Percentiles rank a stretch among this genome's conserved stretches.
Conservation (phyloP, 805 yeast genomes). For the Kluyveromyces wickerhamii region DNA sequence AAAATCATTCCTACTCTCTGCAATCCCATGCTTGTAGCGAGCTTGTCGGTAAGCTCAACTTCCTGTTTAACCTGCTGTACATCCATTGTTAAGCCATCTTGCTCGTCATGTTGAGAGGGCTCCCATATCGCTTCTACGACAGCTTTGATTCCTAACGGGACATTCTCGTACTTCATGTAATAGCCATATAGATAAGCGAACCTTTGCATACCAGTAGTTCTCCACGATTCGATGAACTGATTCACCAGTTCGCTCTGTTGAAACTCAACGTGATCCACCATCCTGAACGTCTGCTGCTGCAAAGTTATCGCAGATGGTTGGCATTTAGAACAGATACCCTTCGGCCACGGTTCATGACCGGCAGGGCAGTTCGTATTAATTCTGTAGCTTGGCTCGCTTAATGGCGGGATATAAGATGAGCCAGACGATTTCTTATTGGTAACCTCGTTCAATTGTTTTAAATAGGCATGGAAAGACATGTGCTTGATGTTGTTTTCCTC, state of each 20-base stretch:
- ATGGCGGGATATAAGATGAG: conserved; percentile 72
- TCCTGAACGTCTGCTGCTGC: conserved; percentile 81
- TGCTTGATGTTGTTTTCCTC: conserved; percentile 77
- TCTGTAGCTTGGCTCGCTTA: conserved; percentile 60
- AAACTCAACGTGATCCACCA: conserved; percentile 97
- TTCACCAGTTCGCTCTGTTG: conserved; percentile 66
- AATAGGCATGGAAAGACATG: conserved; percentile 74
- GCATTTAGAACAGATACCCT: conserved; percentile 90
- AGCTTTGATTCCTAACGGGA: conserved; percentile 88
- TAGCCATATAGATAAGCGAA: conserved; percentile 78
- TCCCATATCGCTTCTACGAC: conserved; percentile 91
- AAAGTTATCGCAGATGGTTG: conserved; percentile 94
- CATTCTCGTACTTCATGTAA: conserved; percentile 63
- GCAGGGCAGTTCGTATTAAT: conserved; percentile 58
- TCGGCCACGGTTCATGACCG: conserved; percentile 93
- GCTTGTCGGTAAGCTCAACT: conserved; percentile 43
- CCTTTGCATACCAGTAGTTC: conserved; percentile 80
- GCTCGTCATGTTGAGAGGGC: conserved; percentile 80
- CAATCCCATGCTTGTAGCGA: conserved; percentile 56
- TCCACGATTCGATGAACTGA: conserved; percentile 85
- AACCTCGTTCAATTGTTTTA: conserved; percentile 61
- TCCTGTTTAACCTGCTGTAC: conserved; percentile 30
- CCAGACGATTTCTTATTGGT: conserved; percentile 52
- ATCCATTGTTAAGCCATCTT: conserved; percentile 73
- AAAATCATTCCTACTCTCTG: conserved; percentile 74